Conservation (phyloP, 139 green algal species). For the Edaphochlamys debaryana region DNA sequence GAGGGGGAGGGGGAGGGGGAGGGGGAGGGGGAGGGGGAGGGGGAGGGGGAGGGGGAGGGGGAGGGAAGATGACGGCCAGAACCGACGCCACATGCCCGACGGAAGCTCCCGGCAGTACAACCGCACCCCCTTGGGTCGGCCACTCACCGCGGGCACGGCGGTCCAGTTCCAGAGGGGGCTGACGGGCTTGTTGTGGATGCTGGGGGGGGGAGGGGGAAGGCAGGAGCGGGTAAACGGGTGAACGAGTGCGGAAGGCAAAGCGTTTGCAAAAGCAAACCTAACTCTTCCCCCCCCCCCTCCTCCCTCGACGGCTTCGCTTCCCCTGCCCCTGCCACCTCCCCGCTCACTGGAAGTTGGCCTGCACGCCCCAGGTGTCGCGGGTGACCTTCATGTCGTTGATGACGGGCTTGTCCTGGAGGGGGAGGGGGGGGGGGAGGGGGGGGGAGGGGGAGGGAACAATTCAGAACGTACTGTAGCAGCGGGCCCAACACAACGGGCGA, state of each 20-base stretch:
- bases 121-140: too few species aligned
- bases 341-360: constrained; percentile 50
- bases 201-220: constrained; percentile 39
- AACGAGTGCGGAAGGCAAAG: too few species aligned
- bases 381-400: constrained; percentile 77
- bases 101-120: too few species aligned
- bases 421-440: neutral
- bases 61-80: too few species aligned
- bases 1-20: too few species aligned
- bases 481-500: too few species aligned
- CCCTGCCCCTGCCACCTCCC: neutral
- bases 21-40: too few species aligned
- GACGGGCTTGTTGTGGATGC: constrained; percentile 87
- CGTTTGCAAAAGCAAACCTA: neutral
- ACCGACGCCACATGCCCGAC: too few species aligned
- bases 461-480: too few species aligned
- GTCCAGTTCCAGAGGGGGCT: constrained; percentile 78
- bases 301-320: too few species aligned
- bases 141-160: constrained; percentile 57
- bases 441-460: neutral
- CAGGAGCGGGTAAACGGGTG: neutral
- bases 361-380: constrained; percentile 53
- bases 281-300: too few species aligned
- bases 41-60: too few species aligned
- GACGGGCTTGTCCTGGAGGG: constrained; percentile 56